Conservation (phyloP, 495 filamentous ascomycete species). For the Xylaria venustula region DNA sequence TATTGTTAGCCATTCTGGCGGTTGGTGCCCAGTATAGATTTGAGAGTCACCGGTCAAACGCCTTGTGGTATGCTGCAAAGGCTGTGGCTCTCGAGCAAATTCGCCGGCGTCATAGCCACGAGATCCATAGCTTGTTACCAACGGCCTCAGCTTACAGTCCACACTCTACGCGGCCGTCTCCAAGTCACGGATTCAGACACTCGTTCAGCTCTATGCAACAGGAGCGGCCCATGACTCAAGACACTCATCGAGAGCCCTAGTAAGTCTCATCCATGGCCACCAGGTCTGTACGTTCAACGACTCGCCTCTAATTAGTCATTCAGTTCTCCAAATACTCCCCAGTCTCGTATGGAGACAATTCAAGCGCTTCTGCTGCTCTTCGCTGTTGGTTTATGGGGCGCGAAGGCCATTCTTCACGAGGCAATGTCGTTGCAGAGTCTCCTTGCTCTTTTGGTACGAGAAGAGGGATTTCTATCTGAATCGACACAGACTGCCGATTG, state of each 20-base stretch:
- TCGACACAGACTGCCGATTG: slow-evolving; percentile 46
- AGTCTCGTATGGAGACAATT: slow-evolving; percentile 54
- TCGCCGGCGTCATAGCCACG: slow-evolving; percentile 49
- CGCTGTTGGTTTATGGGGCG: slow-evolving; percentile 56
- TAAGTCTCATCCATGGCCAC: slow-evolving; percentile 23
- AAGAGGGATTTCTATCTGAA: slow-evolving; percentile 49
- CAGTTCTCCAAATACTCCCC: slow-evolving; percentile 51
- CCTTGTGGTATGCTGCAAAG: slow-evolving; percentile 67
- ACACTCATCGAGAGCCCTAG: slow-evolving; percentile 53
- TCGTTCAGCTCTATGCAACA: slow-evolving; percentile 52
- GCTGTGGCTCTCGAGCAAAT: slow-evolving; percentile 54
- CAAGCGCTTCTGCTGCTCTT: slow-evolving; percentile 57
- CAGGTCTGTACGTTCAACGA: not conserved
- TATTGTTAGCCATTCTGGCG: slow-evolving; percentile 62
- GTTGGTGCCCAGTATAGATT: slow-evolving; percentile 70
- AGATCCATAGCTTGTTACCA: slow-evolving; percentile 48
- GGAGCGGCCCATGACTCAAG: slow-evolving; percentile 50
- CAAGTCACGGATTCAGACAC: slow-evolving; percentile 49
- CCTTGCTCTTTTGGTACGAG: slow-evolving; percentile 53
- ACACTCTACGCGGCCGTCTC: slow-evolving; percentile 50
- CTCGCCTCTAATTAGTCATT: slow-evolving; percentile 17
- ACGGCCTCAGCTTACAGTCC: slow-evolving; percentile 51
- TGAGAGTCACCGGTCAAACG: slow-evolving; percentile 64
- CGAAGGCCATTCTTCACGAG: slow-evolving; percentile 56
- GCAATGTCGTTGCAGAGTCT: slow-evolving; percentile 53